phyloP scores from a whole-genome alignment of 2,329 filamentous ascomycete species.

The Aureobasidium sp. region DNA sequence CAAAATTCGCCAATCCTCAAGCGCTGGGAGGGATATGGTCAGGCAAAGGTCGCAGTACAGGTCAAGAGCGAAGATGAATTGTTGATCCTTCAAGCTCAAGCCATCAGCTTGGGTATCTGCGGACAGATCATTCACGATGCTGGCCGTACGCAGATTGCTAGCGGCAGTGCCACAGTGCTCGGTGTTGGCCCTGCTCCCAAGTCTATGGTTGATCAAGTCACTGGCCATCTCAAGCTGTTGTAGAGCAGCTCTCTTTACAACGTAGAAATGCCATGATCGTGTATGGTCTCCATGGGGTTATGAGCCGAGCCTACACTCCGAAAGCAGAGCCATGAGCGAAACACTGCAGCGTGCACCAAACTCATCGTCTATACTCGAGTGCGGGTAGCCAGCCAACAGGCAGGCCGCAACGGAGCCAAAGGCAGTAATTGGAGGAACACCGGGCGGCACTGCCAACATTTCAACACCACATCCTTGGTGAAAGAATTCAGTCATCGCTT shows the following conservation, averaged over 20 bases:
- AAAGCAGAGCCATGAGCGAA: too few relatives aligned
- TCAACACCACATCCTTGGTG: too few relatives aligned
- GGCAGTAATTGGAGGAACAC: too few relatives aligned
- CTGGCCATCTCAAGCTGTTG: conserved; percentile 75
- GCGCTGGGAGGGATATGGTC: conserved; percentile 79
- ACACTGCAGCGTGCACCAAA: too few relatives aligned
- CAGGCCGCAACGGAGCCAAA: too few relatives aligned
- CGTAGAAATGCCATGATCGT: neutral
- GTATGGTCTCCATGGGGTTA: neutral
- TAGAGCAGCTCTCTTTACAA: conserved; percentile 31
- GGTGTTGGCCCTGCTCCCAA: conserved; percentile 69
- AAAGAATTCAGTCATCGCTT: too few relatives aligned
- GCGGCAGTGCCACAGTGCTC: conserved; percentile 84
- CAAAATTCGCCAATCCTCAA: conserved; percentile 57
- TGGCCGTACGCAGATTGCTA: conserved; percentile 93
- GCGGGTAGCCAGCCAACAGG: too few relatives aligned
- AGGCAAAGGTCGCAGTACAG: conserved; percentile 91
- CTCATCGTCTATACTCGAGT: too few relatives aligned
- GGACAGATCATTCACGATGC: conserved; percentile 90
- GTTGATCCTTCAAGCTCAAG: conserved; percentile 70
- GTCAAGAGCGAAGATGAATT: conserved; percentile 75
- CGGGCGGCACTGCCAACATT: too few relatives aligned
- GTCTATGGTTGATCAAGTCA: conserved; percentile 79
- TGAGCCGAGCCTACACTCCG: too few relatives aligned
- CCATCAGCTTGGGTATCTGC: conserved; percentile 74